phyloP scores from a whole-genome alignment of 257 asterid genomes.

The Solanum lycopersicoides region DNA sequence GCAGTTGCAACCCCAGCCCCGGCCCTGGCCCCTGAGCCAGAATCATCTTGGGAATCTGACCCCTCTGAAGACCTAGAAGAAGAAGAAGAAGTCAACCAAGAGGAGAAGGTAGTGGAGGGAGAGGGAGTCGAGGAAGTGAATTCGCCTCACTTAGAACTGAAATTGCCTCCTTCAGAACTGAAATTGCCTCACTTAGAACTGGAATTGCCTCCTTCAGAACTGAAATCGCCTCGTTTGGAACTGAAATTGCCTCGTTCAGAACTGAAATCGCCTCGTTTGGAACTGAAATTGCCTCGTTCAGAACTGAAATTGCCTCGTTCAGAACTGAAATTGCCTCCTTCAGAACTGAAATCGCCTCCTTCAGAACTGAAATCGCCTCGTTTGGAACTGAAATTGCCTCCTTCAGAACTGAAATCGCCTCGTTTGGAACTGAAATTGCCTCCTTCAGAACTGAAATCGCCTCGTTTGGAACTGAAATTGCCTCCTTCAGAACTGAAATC shows the following conservation, averaged over 20 bases:
- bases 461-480: no score
- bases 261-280: no score
- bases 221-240: neutral
- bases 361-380: neutral
- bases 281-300: no score
- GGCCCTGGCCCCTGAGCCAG: conserved; percentile 28
- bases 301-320: neutral
- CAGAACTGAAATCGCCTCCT: no score
- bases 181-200: no score
- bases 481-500: no score
- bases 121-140: neutral
- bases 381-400: neutral
- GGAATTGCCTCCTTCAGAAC: neutral
- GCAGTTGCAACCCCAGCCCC: neutral
- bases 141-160: neutral
- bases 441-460: no score
- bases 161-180: no score
- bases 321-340: neutral
- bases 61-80: neutral
- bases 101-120: neutral
- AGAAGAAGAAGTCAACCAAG: neutral
- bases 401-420: neutral
- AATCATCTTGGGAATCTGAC: neutral
- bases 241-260: no score
- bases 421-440: neutral